These are phyloP conservation scores for Coemansia furcata DNA, from an alignment of 192 early-diverging fungal genomes.

Conservation along the genomic window DNA sequence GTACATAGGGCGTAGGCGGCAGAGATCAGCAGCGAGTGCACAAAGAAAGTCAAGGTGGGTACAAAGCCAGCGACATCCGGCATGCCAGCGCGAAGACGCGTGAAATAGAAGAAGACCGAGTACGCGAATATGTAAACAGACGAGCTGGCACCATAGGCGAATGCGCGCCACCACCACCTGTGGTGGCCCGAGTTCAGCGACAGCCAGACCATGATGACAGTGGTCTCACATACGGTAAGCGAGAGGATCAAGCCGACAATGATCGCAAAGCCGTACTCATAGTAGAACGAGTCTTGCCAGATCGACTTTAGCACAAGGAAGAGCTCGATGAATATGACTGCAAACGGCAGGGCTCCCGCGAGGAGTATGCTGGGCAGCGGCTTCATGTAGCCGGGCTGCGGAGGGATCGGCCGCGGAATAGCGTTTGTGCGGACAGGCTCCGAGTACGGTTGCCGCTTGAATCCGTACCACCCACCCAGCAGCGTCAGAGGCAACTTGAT, in stretches of 20 bases:
- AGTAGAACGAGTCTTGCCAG: conserved; percentile 68
- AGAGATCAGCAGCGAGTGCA: conserved; percentile 65
- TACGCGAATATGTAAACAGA: conserved; percentile 81
- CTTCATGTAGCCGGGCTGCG: conserved; percentile 70
- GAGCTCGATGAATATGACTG: conserved; percentile 70
- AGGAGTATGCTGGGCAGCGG: conserved; percentile 59
- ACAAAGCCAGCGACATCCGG: conserved; percentile 55
- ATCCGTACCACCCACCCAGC: conserved; percentile 86
- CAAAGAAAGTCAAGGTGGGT: conserved; percentile 75
- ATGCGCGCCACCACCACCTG: conserved; percentile 93
- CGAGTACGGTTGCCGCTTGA: conserved; percentile 70
- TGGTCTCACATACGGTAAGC: conserved; percentile 61
- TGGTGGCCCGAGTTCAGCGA: conserved; percentile 68
- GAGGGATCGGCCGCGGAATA: conserved; percentile 89
- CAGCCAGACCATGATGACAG: conserved; percentile 69
- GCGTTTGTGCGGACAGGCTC: conserved; percentile 88
- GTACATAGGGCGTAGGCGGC: conserved; percentile 57
- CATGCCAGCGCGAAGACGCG: conserved; percentile 59
- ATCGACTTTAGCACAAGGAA: conserved; percentile 69
- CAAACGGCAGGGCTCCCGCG: conserved; percentile 71
- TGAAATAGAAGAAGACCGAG: conserved; percentile 71
- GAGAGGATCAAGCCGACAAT: conserved; percentile 62
- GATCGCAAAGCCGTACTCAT: conserved; percentile 61
- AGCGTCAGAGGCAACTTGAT: conserved; percentile 78
- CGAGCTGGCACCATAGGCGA: conserved; percentile 71